Base-by-base conservation (phyloP, 2,329 filamentous ascomycete genomes). In the Madurella fahalii region DNA sequence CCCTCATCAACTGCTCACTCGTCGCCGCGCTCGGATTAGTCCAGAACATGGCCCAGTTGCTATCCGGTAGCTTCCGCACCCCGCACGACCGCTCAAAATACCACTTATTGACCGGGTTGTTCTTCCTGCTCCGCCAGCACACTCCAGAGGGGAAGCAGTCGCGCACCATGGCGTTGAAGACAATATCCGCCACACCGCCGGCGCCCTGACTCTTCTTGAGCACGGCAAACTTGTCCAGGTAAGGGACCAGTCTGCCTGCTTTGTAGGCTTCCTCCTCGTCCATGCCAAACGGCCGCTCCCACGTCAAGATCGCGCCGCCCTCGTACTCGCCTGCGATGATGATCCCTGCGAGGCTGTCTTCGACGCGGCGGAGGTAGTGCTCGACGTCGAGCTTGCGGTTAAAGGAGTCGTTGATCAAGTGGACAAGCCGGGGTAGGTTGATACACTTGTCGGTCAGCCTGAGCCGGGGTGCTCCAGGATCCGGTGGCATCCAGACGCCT, bases 21-120 rank as follows among this genome's bases (percentile, higher is more conserved):
- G 81, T 73, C 42, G 83, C 74, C 53, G 86, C 76, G 45, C 83
- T 81, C 0, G 82, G 78, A 1, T 88, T 94, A 1, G 94, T 99
- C 92, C 94, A 99, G 67, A 99, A 99, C 91, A 97, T 96, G 3
- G 91, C 90, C 94, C 94, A 99, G 63, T 92, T 86, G 44, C 82
- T 89, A n/a, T 82, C 84, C 0, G 81, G 78, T 39, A 99, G 73
- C 72, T 95, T 94, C 79, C 86, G 88, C 2, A 86, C 92, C 0
- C 94, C 94, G 46, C 82, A 76, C 2, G 89, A 90, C 46, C 94
- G 80, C 72, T 99, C 94, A 72, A 97, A 96, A 70, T 99, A 99
- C 94, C 94, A 99, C 69, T 96, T 96, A 68, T 99, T 99, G 4
- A 99, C 94, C 0, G 92, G 93, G 67, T 99, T 97, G 67, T 92